phyloP scores from a whole-genome alignment of 1,284 basidiomycete species.

The Microbotryum silenes-acaulis region DNA sequence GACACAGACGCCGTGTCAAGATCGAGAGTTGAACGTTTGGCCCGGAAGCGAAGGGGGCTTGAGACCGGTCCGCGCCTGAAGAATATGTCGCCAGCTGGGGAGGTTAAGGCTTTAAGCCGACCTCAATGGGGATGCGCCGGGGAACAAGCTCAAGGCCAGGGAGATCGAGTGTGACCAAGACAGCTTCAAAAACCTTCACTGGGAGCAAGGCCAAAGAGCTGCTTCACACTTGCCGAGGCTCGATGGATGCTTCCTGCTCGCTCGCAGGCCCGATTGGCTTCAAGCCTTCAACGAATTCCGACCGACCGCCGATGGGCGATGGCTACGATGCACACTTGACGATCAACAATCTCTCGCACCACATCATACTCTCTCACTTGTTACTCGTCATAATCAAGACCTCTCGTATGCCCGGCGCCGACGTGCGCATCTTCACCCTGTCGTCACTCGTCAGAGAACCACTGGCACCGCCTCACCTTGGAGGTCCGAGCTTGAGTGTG shows the following conservation, averaged over 20 bases:
- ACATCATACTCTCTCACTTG: slow-evolving; percentile 27
- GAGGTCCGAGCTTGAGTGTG: slow-evolving; percentile 13
- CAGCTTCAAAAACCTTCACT: slow-evolving; percentile 27
- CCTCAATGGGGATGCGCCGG: slow-evolving; percentile 9
- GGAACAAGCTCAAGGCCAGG: slow-evolving; percentile 4
- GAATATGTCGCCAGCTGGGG: slow-evolving; percentile 25
- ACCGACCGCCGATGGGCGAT: slow-evolving; percentile 28
- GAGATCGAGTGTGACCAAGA: slow-evolving; percentile 8
- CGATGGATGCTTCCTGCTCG: slow-evolving; percentile 18
- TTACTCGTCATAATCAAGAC: slow-evolving; percentile 26
- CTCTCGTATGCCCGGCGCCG: slow-evolving; percentile 9
- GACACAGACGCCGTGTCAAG: too few species aligned
- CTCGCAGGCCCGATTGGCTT: too few species aligned
- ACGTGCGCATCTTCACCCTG: slow-evolving; percentile 24
- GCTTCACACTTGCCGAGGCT: slow-evolving; percentile 16
- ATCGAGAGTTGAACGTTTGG: too few species aligned
- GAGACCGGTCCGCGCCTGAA: slow-evolving; percentile 9
- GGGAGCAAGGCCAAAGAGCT: slow-evolving; percentile 18
- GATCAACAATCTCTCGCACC: slow-evolving; percentile 26
- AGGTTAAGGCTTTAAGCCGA: background rate
- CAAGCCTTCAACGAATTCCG: slow-evolving; percentile 29
- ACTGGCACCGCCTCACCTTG: slow-evolving; percentile 12
- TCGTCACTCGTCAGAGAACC: slow-evolving; percentile 14
- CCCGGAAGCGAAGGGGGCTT: too few species aligned
- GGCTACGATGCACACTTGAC: slow-evolving; percentile 31